Base-by-base conservation (phyloP, 805 yeast genomes). In the Teunomyces atbi region DNA sequence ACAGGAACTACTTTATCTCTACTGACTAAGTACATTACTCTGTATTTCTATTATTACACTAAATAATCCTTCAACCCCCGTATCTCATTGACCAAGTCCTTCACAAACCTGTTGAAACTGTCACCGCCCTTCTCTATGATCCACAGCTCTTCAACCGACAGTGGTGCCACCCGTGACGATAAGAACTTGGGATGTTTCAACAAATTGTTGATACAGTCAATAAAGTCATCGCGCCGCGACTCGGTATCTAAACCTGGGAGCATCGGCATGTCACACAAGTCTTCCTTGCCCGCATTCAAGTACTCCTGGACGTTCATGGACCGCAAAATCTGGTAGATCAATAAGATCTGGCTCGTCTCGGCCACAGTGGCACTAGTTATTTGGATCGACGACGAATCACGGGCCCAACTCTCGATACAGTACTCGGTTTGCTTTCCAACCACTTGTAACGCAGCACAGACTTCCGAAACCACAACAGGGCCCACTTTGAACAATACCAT, bases 141-240 rank as follows among this genome's bases (percentile, higher is more conserved):
- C 34, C 77, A 72, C 55, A 81, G 86, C 53, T 87, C 94, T 40
- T 86, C 92, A 2, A 71, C 41, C 10, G 83, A 78, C 2, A 84
- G 76, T 2, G 91, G 79, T 2, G 77, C 72, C 3, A 87, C 74
- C 53, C 94, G 71, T 5, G 91, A 78, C 4, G 86, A 76, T 50
- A 91, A 68, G 54, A 83, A 90, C 62, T 89, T 89, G 11, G 96
- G 96, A 65, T 91, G 97, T 21, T 91, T 84, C 50, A 89, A 73
- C 34, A 91, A 73, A 53, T 89, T 87, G 45, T 79, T 84, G 46
- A 90, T 66, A 8, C 84, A 79, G 36, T 75, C 79, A 3, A 74
- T 68, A 50, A 91, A 76, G 20, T 77, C 80, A n/a, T 74, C 77
- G 48, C 84, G 73, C 48, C 83, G 85, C 23, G 76, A 71, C 29